phyloP scores from a whole-genome alignment of 2,329 filamentous ascomycete species.

The Aspergillus melleus region DNA sequence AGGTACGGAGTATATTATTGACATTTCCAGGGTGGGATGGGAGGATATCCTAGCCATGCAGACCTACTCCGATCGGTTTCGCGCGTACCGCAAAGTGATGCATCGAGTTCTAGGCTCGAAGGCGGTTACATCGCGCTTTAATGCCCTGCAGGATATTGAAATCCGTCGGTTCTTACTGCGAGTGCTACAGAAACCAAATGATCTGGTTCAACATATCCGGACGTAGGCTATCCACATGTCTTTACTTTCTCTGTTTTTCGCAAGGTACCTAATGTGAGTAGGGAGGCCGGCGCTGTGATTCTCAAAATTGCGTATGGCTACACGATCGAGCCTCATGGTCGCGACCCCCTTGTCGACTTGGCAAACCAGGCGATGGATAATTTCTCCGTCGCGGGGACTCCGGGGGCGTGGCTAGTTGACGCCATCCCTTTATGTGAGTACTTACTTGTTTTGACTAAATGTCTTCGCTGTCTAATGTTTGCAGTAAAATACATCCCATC shows the following conservation, averaged over 20 bases:
- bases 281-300: slow-evolving; percentile 41
- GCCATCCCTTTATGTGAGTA: slow-evolving; percentile 37
- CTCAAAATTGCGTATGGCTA: slow-evolving; percentile 43
- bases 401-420: slow-evolving; percentile 49
- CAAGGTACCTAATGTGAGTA: neutral
- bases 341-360: slow-evolving; percentile 41
- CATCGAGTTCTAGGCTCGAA: slow-evolving; percentile 48
- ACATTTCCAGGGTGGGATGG: slow-evolving; percentile 33
- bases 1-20: too few species aligned
- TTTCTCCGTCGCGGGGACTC: slow-evolving; percentile 43
- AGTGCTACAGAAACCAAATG: slow-evolving; percentile 41
- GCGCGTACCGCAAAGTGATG: slow-evolving; percentile 47
- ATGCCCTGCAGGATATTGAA: slow-evolving; percentile 46
- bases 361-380: slow-evolving; percentile 41
- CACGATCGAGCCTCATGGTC: slow-evolving; percentile 23
- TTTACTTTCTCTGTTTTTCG: neutral
- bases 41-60: slow-evolving; percentile 35
- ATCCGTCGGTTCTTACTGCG: slow-evolving; percentile 45
- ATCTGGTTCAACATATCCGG: slow-evolving; percentile 44
- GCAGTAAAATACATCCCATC: slow-evolving; percentile 39
- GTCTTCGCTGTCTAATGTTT: neutral
- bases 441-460: neutral
- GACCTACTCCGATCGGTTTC: slow-evolving; percentile 38
- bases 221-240: slow-evolving; percentile 12
- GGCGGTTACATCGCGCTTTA: slow-evolving; percentile 37